Conservation (phyloP, 305 asterid genomes). For the Fraxinus platypoda region DNA sequence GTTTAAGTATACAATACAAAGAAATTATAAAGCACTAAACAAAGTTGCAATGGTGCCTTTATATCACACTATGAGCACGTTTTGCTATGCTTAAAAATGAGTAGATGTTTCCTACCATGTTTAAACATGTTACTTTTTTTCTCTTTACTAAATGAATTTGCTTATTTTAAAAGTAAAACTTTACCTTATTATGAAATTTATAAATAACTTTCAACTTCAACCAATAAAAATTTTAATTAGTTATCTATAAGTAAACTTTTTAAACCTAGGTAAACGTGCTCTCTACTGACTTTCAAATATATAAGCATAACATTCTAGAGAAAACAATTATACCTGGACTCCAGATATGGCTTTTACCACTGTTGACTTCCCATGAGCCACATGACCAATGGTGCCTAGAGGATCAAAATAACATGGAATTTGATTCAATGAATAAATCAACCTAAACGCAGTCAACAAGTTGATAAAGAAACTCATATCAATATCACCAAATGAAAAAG, state of each 20-base stretch:
- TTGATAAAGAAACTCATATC: neutral
- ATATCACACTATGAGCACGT: neutral
- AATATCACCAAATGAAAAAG: neutral
- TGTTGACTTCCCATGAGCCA: conserved; percentile 98
- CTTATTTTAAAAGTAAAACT: neutral
- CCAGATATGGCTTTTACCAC: conserved; percentile 96
- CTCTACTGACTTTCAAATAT: neutral
- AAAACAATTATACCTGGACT: conserved; percentile 63
- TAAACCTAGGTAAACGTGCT: neutral
- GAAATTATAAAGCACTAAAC: neutral
- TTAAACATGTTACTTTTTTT: neutral
- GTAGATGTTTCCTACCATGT: neutral
- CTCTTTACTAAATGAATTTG: neutral
- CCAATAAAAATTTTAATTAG: neutral
- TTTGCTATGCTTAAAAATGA: neutral
- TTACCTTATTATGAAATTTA: neutral
- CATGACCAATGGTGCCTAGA: conserved; percentile 93
- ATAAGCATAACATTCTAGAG: neutral
- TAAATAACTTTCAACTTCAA: neutral
- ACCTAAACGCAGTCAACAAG: neutral
- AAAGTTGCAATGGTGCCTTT: neutral
- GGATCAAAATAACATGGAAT: conserved; percentile 14
- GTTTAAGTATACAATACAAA: neutral
- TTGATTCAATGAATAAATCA: neutral
- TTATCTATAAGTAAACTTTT: neutral